Base-by-base conservation (phyloP, 768 basidiomycete species). In the Termitomyces sp. region DNA sequence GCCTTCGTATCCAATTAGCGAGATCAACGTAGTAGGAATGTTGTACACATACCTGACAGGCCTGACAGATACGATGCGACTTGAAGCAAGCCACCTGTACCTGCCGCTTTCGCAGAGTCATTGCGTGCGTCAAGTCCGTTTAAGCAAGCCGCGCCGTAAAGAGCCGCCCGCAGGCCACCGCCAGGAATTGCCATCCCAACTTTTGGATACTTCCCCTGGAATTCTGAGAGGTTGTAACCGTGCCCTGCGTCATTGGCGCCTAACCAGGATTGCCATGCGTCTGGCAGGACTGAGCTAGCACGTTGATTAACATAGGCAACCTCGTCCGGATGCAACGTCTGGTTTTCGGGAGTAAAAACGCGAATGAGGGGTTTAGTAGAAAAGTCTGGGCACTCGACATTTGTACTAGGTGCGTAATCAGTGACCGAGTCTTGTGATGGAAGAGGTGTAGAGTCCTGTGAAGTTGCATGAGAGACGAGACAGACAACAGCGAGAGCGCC, bases 101-200 rank as follows among this genome's bases (percentile, higher is more conserved):
- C 86, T 2, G 72, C 75, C 1, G 72, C 68, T 63, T 82, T 83
- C 28, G 85, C 75, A 16, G 84, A 78, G 2, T 69, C 67, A 57
- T 89, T 88, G 40, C 86, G 73, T 26, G 80, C 79, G 71, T 91
- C 87, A 47, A 88, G 68, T 1, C 76, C 85, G 14, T 72, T 77
- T 20, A 87, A 64, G 53, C 81, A 78, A 9, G 77, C 86, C 0
- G 85, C 88, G 22, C 81, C 86, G 57, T 79, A 87, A 58, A 82
- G 80, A 0, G 87, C 86, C 0, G 88, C 81, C 40, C 90, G 76
- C 42, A 85, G 78, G 0, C 88, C 88, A 14, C 86, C 86, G 2
- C 90, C 90, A 24, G 85, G 84, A 10, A 89, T 71, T 1, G 88
- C 88, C 51, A 89, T 73, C 2, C 80, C 87, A 26, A 89, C 70